Percentiles rank a stretch among this genome's conserved stretches.
phyloP scores from a whole-genome alignment of 2,329 filamentous ascomycete species.

The Pochonia chlamydosporia region DNA sequence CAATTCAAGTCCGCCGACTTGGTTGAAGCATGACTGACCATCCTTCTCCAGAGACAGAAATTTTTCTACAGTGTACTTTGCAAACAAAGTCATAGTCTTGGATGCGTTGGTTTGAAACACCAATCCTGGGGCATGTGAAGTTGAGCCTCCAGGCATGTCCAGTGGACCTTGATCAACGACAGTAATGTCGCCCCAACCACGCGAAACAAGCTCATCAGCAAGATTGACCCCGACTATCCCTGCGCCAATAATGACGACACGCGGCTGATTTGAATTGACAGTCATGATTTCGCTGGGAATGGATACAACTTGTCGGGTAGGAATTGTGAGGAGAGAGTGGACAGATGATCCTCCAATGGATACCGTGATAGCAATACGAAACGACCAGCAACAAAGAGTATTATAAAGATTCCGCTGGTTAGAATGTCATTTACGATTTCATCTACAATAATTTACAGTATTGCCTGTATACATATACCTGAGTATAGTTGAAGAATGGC shows the following conservation, averaged over 20 bases:
- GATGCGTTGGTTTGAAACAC: slow-evolving; percentile 58
- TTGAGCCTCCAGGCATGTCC: slow-evolving; percentile 57
- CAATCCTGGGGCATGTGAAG: slow-evolving; percentile 58
- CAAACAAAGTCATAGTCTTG: slow-evolving; percentile 52
- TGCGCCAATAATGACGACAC: slow-evolving; percentile 56
- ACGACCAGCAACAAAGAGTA: too few relatives aligned
- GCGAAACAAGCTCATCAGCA: slow-evolving; percentile 56
- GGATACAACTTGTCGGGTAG: neutral
- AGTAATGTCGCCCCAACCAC: slow-evolving; percentile 59
- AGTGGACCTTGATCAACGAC: slow-evolving; percentile 60
- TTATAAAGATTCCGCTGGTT: too few relatives aligned
- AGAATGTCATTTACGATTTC: too few relatives aligned
- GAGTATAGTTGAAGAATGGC: neutral
- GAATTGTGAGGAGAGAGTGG: too few relatives aligned
- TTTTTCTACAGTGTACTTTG: slow-evolving; percentile 57
- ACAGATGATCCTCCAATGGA: too few relatives aligned
- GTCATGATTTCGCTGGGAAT: slow-evolving; percentile 1
- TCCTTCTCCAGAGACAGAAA: slow-evolving; percentile 41
- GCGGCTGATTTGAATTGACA: slow-evolving; percentile 28
- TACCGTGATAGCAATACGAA: too few relatives aligned
- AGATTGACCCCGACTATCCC: slow-evolving; percentile 60
- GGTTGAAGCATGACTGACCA: slow-evolving; percentile 48
- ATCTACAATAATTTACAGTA: too few relatives aligned
- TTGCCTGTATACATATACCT: neutral
- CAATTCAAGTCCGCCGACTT: slow-evolving; percentile 56